A percentile compares a stretch with the other conserved stretches of the same genome.
Evolutionary conservation across 1,284 basidiomycete species (phyloP).

Genomic region (Sanghuangporus baumii): DNA sequence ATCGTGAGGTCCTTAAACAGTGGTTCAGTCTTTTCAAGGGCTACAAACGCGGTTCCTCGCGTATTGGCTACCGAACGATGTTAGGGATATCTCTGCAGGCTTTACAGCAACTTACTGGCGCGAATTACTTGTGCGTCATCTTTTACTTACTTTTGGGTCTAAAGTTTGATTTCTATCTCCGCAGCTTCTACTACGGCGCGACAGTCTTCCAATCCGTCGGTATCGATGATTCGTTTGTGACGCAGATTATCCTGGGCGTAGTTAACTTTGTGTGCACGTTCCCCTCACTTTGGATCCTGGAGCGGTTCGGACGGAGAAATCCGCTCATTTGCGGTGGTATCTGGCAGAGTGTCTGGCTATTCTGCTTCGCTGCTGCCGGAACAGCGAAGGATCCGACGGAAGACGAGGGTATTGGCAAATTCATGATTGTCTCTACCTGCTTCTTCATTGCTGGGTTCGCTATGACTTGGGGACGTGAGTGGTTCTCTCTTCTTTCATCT

Average conservation of each 20-base stretch:
- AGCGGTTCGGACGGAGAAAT: conserved; percentile 40
- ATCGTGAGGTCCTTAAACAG: conserved; percentile 23
- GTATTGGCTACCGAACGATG: conserved; percentile 52
- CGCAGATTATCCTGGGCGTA: conserved; percentile 67
- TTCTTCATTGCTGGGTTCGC: conserved; percentile 78
- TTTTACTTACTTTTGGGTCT: conserved; percentile 19
- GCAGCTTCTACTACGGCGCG: conserved; percentile 70
- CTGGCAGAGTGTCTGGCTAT: conserved; percentile 76
- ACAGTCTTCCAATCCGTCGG: conserved; percentile 68
- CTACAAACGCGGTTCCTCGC: conserved; percentile 34
- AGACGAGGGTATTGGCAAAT: conserved; percentile 46
- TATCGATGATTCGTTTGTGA: conserved; percentile 60
- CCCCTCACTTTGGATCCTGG: conserved; percentile 20
- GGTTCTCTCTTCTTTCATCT: neutral
- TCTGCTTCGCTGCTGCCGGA: conserved; percentile 75
- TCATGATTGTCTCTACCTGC: conserved; percentile 76
- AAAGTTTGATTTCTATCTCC: conserved; percentile 28
- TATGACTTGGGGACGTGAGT: conserved; percentile 62
- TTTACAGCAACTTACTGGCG: conserved; percentile 73
- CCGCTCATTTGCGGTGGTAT: conserved; percentile 65
- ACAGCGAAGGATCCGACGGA: conserved; percentile 52
- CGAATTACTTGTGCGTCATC: conserved; percentile 33
- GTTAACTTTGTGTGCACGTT: conserved; percentile 71
- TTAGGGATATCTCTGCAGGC: conserved; percentile 68
- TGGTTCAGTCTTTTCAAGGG: conserved; percentile 59